Base-by-base conservation (phyloP, 2,329 filamentous ascomycete genomes). In the Geosmithia flava region DNA sequence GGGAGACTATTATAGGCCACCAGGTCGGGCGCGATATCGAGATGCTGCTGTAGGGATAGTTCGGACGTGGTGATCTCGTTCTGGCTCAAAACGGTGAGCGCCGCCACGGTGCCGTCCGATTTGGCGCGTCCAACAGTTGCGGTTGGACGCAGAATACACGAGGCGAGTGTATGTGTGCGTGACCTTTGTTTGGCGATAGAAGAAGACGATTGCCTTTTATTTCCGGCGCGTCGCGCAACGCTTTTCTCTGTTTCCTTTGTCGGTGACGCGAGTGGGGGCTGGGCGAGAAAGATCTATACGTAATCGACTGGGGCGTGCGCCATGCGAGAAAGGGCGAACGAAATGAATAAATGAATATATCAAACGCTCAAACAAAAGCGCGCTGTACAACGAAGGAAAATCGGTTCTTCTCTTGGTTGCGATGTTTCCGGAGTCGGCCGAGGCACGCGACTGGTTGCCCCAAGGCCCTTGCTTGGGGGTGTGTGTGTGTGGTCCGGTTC, bases 21-120 rank as follows among this genome's bases (percentile, higher is more conserved):
- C 55, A 79, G 66, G 53, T 74, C 70, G 46, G 73, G 73, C 49
- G 72, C 66, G 53, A 79, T 67, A 54, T 78, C 74, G 54, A 79
- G 69, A 55, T 81, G 75, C 59, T 80, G 76, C 62, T 79, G 75
- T 42, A 79, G 67, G 52, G 76, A 78, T 52, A 80, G 69, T 61
- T 77, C 72, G 56, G 72, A 67, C 50, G 63, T 37, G 33, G 33
- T 13, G 19, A 46, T 56, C 55, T 76, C 72, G 65, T 66, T 66
- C 57, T 71, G 71, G 60, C 64, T 72, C 63, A 75, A 65, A 56
- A 76, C 66, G 50, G 73, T 76, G 62, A 78, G 72, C 59, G 75
- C 75, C 75, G 74, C 76, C 76, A 78, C 70, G 62, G 59, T 68
- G 67, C 62, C 64, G 56, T 59, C 27, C 39, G 33, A 16, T 5